Evolutionary conservation across 2,329 filamentous ascomycete species (phyloP).

Genomic region (Stachybotrys chartarum): DNA sequence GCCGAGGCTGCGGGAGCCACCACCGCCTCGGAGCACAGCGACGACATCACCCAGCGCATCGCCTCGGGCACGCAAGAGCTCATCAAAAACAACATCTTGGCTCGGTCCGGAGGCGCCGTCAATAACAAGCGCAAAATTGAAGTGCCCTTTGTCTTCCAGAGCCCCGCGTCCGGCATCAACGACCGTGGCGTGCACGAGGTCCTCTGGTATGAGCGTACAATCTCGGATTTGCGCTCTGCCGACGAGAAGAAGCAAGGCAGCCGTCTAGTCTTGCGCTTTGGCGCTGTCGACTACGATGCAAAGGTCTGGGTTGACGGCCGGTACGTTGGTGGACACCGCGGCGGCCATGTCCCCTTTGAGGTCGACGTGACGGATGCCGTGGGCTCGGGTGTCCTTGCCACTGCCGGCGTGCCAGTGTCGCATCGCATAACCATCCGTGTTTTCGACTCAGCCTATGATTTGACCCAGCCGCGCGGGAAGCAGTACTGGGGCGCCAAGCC

Average conservation of each 20-base stretch:
- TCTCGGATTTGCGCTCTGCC: constrained; percentile 40
- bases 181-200: constrained; percentile 58
- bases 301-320: constrained; percentile 48
- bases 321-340: constrained; percentile 46
- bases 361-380: constrained; percentile 50
- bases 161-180: constrained; percentile 54
- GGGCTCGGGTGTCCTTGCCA: constrained; percentile 11
- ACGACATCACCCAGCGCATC: constrained; percentile 34
- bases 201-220: constrained; percentile 55
- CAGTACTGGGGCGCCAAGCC: constrained; percentile 58
- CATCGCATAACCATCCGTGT: constrained; percentile 48
- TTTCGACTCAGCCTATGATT: constrained; percentile 56
- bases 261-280: constrained; percentile 45
- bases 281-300: constrained; percentile 55
- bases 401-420: constrained; percentile 9
- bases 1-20: constrained; percentile 13
- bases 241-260: constrained; percentile 32
- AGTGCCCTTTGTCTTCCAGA: constrained; percentile 61
- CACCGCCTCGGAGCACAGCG: constrained; percentile 26
- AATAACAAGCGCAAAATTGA: constrained; percentile 45
- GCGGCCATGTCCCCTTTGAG: constrained; percentile 52
- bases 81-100: constrained; percentile 36
- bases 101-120: constrained; percentile 15
- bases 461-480: constrained; percentile 60
- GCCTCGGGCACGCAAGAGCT: constrained; percentile 40